Evolutionary conservation across 1,284 basidiomycete species (phyloP).

Genomic region (Sporisorium reilianum): DNA sequence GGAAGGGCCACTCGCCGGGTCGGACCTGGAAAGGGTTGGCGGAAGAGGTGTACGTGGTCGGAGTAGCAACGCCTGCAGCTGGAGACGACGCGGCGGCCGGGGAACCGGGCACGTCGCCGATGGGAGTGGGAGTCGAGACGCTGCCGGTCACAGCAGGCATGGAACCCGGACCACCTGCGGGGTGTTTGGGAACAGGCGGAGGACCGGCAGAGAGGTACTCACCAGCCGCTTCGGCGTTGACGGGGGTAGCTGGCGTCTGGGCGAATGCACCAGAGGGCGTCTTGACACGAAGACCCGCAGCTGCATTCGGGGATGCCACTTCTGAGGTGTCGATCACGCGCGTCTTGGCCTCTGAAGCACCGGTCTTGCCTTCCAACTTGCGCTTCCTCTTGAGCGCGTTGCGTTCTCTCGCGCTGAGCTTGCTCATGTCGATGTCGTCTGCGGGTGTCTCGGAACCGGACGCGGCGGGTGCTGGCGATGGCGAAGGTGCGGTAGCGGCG

Average conservation of each 20-base stretch:
- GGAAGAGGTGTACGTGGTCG: slow-evolving; percentile 43
- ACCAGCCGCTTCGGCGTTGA: slow-evolving; percentile 15
- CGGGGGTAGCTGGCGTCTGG: slow-evolving; percentile 36
- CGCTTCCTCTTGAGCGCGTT: slow-evolving; percentile 91
- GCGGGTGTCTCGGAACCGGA: slow-evolving; percentile 24
- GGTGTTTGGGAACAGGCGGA: slow-evolving; percentile 42
- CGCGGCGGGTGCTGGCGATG: slow-evolving; percentile 20
- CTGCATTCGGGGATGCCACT: slow-evolving; percentile 21
- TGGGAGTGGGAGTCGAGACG: slow-evolving; percentile 43
- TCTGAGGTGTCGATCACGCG: slow-evolving; percentile 72
- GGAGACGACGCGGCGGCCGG: slow-evolving; percentile 34
- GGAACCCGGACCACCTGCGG: slow-evolving; percentile 44
- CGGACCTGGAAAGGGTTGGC: slow-evolving; percentile 62
- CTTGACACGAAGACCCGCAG: slow-evolving; percentile 39
- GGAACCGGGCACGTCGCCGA: slow-evolving; percentile 33
- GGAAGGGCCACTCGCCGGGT: slow-evolving; percentile 88
- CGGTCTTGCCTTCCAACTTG: slow-evolving; percentile 79
- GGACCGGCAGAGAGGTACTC: slow-evolving; percentile 39
- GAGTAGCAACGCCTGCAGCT: slow-evolving; percentile 23
- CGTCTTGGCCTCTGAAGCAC: slow-evolving; percentile 41
- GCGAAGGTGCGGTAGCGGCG: slow-evolving; percentile 24
- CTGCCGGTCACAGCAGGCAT: slow-evolving; percentile 38
- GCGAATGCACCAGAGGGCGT: slow-evolving; percentile 32
- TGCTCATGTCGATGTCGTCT: slow-evolving; percentile 62
- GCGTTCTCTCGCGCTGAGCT: slow-evolving; percentile 78